phyloP scores from a whole-genome alignment of 1,284 basidiomycete species.

The Lignosus rhinocerotis region DNA sequence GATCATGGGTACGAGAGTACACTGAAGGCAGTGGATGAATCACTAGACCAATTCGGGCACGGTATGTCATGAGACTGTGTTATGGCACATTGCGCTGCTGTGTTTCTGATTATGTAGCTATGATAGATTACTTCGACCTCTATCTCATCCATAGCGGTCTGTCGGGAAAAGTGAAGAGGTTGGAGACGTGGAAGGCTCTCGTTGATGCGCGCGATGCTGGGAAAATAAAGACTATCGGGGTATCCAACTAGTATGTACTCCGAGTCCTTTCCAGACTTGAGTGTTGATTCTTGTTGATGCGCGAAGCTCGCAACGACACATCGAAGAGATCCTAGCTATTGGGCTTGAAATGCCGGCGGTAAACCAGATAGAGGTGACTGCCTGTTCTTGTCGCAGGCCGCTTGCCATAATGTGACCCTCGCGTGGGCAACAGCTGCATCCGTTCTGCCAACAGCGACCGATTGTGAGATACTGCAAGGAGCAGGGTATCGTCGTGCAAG shows the following conservation, averaged over 20 bases:
- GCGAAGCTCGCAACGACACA: constrained; percentile 66
- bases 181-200: constrained; percentile 47
- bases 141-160: constrained; percentile 60
- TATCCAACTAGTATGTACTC: constrained; percentile 56
- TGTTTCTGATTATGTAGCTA: not conserved
- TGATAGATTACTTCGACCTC: constrained; percentile 55
- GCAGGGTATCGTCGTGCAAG: constrained; percentile 72
- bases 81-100: not conserved
- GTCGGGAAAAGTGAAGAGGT: constrained; percentile 42
- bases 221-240: constrained; percentile 56
- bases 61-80: constrained; percentile 7
- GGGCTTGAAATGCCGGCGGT: constrained; percentile 68
- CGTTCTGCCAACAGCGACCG: constrained; percentile 78
- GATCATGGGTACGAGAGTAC: constrained; percentile 26
- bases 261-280: not conserved
- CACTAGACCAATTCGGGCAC: constrained; percentile 23
- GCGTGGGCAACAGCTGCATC: constrained; percentile 64
- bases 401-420: not conserved
- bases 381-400: too few species aligned
- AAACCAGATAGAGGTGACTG: constrained; percentile 77
- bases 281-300: too few species aligned
- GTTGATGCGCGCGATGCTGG: constrained; percentile 48
- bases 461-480: constrained; percentile 77
- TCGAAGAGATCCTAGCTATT: constrained; percentile 69
- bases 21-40: constrained; percentile 20